Base-by-base conservation (phyloP, 192 early-diverging fungal species). In the Rhizophagus clarus region DNA sequence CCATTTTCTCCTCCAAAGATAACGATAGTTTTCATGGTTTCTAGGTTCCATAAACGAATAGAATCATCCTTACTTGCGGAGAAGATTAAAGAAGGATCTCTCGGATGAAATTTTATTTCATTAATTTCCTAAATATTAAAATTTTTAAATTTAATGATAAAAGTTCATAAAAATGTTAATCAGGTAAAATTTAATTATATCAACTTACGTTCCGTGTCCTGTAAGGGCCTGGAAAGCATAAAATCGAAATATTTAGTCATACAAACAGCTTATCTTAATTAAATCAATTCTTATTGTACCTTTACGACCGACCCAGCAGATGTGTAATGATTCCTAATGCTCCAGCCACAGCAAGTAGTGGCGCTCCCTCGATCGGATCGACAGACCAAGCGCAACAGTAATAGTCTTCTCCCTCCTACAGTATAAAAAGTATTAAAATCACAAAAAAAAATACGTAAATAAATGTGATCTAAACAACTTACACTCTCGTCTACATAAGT, bases 61-160 rank as follows among this genome's bases (percentile, higher is more conserved):
- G 76, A 78, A 67, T 68, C 68, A 29, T 78, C 76, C 51, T 78
- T 78, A 49, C 76, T 78, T 4, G 76, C 66, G 7, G 76, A 78
- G 17, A 78, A 63, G 22, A 78, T n/a, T 20, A 78, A 28, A 26
- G 34, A 28, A 15, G 64, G 76, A 28, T 40, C 24, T 49, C 17
- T 45, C 1, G 62, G 76, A 28, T 78, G 76, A 78, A n/a, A n/a
- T n/a, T n/a, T n/a, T n/a, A n/a, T n/a, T n/a, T n/a, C n/a, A n/a
- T n/a, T n/a, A n/a, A n/a, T 68, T 61, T 78, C 76, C 76, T 78
- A 20, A 40, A 76, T 26, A 67, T 34, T 14, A 15, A 42, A 31
- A 22, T 10, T 42, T 37, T 42, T 22, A 20, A 63, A 40, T 63
- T 1, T 8, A 34, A 20, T 31, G 22, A 20, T 11, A n/a, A 63